phyloP scores from a whole-genome alignment of 306 rosid genomes.

The Corylus avellana region DNA sequence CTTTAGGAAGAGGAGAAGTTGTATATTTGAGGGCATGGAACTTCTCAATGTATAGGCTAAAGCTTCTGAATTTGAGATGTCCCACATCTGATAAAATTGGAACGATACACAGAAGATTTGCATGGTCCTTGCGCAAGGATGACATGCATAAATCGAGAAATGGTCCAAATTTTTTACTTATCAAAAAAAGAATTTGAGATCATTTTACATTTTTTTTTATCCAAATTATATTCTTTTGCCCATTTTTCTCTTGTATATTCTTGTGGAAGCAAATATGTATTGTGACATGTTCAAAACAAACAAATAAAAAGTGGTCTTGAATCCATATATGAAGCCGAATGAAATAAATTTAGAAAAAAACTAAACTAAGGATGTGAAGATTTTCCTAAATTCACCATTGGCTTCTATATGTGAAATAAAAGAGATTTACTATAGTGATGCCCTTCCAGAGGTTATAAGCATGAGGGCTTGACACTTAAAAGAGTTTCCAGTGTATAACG shows the following conservation, averaged over 20 bases:
- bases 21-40: constrained; percentile 6
- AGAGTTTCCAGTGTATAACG: not conserved
- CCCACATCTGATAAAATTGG: too few species aligned
- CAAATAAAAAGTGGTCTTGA: not conserved
- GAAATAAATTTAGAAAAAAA: not conserved
- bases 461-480: not conserved
- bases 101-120: too few species aligned
- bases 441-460: not conserved
- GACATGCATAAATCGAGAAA: too few species aligned
- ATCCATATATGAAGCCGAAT: not conserved
- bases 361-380: not conserved
- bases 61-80: constrained; percentile 1
- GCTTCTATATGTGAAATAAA: not conserved
- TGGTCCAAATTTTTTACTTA: too few species aligned
- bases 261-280: not conserved
- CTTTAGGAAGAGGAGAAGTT: not conserved
- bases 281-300: not conserved
- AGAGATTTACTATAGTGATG: not conserved
- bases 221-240: not conserved
- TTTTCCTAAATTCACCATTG: not conserved
- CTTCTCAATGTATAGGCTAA: constrained; percentile 12
- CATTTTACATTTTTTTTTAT: not conserved
- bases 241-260: not conserved
- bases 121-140: too few species aligned
- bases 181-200: too few species aligned